Conservation (phyloP, 2,329 filamentous ascomycete species). For the Trematosphaeria pertusa region DNA sequence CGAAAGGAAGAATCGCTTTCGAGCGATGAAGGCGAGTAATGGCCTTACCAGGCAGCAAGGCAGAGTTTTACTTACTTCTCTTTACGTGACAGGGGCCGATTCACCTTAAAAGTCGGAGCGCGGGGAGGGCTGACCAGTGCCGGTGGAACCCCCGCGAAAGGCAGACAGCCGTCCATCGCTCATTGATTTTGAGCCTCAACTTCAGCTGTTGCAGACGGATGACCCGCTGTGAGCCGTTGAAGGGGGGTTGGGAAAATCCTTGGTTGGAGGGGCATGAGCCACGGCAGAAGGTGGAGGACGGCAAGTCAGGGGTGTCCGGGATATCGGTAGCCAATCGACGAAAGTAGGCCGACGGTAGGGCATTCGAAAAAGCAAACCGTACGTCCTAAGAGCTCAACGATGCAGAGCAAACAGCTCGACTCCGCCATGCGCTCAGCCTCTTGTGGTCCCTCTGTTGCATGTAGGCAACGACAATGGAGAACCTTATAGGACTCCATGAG, state of each 20-base stretch:
- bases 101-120: no score
- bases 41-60: not conserved
- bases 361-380: no score
- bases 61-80: no score
- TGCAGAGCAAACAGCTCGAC: not conserved
- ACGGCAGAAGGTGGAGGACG: not conserved
- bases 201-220: not conserved
- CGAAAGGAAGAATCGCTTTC: not conserved
- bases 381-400: no score
- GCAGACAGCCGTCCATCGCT: no score
- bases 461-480: not conserved
- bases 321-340: not conserved
- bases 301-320: not conserved
- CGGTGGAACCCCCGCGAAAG: no score
- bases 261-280: not conserved
- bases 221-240: not conserved
- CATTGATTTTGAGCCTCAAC: not conserved
- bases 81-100: no score
- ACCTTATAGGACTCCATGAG: constrained; percentile 1
- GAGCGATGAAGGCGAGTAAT: not conserved
- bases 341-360: no score
- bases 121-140: no score
- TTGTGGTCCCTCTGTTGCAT: constrained; percentile 1
- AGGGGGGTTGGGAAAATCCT: not conserved
- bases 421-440: not conserved